Conservation (phyloP, 176 grass and related monocot species). For the Paspalum vaginatum region DNA sequence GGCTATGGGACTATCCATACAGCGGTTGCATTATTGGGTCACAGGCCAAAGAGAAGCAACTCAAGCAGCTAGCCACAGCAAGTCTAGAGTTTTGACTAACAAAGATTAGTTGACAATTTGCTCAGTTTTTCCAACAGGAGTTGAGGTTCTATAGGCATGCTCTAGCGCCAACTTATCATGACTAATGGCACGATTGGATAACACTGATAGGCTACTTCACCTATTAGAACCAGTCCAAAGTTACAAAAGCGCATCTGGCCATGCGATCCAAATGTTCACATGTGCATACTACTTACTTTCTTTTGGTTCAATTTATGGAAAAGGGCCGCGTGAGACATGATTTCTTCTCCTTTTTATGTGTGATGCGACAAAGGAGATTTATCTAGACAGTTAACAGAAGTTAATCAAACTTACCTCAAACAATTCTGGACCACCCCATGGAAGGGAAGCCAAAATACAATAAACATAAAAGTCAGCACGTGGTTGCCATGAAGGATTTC, state of each 20-base stretch:
- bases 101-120: not conserved
- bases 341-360: not conserved
- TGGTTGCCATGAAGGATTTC: conserved; percentile 91
- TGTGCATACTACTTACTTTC: not conserved
- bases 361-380: not conserved
- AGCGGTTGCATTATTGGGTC: not conserved
- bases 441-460: conserved; percentile 95
- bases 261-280: not conserved
- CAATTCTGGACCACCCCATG: conserved; percentile 91
- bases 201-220: not conserved
- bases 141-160: not conserved
- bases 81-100: not conserved
- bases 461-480: conserved; percentile 94
- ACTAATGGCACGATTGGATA: not conserved
- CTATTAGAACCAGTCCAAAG: not conserved
- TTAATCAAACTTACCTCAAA: conserved; percentile 70
- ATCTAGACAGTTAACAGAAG: conserved; percentile 6
- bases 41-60: not conserved
- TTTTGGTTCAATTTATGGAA: not conserved
- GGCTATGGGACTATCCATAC: not conserved
- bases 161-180: not conserved
- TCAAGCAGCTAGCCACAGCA: not conserved
- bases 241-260: not conserved
- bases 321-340: not conserved
- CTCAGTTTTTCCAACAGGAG: not conserved